Evolutionary conservation across 1,284 basidiomycete species (phyloP).

Genomic region (Nidula niveotomentosa): DNA sequence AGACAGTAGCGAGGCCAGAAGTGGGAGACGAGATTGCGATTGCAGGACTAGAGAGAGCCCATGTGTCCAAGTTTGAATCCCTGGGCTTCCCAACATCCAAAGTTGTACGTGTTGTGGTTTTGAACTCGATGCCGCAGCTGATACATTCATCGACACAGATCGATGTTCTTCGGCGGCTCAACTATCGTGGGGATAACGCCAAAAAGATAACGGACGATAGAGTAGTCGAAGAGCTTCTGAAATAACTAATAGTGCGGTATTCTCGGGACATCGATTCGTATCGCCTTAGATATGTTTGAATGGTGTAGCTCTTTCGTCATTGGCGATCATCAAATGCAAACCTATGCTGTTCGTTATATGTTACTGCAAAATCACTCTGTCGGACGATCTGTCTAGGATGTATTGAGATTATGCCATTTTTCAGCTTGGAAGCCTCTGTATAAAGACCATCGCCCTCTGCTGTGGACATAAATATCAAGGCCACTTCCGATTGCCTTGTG

Average conservation of each 20-base stretch:
- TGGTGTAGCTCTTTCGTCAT: too few relatives aligned
- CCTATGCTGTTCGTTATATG: too few relatives aligned
- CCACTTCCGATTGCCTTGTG: too few relatives aligned
- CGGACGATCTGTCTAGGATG: too few relatives aligned
- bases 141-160: conserved; percentile 48
- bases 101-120: conserved; percentile 59
- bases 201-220: conserved; percentile 47
- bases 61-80: conserved; percentile 72
- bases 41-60: conserved; percentile 70
- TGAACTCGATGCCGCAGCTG: conserved; percentile 5
- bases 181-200: conserved; percentile 80
- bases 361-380: too few relatives aligned
- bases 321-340: too few relatives aligned
- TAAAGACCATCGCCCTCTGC: too few relatives aligned
- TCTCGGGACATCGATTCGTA: not conserved
- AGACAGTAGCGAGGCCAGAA: conserved; percentile 21
- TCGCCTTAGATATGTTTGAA: too few relatives aligned
- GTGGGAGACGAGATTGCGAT: conserved; percentile 67
- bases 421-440: too few relatives aligned
- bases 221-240: conserved; percentile 49
- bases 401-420: too few relatives aligned
- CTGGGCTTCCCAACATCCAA: conserved; percentile 75
- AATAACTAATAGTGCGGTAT: conserved; percentile 19
- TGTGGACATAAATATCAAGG: too few relatives aligned
- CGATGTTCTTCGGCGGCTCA: conserved; percentile 82